Evolutionary conservation across 2,329 filamentous ascomycete genomes (phyloP), one percentile per base, ranked within the genome.

Genomic region (Hymenoscyphus fraxineus): DNA sequence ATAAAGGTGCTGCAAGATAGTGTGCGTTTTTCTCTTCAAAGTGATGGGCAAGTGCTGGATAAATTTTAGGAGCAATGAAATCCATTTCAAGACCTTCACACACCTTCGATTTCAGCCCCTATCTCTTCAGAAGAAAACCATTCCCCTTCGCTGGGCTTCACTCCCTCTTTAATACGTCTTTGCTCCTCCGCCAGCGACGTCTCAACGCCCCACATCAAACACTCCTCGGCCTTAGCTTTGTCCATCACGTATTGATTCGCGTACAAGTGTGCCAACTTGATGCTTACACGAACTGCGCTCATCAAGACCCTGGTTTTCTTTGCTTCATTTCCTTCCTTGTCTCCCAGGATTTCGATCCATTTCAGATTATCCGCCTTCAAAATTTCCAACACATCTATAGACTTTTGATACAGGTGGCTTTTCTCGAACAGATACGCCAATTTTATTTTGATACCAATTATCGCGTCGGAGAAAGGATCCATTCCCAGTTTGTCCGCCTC

Each of bases 391-490:
- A 97, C 87, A 59, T 91, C 85, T 64, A 91, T 88, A 0, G 93
- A 87, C 64, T 88, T 85, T 27, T 85, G 81, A 73, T 88, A 88
- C 71, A 89, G 85, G 39, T 88, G 83, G 16, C 91, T 85, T 73
- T 89, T 88, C 77, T 97, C 92, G 67, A 97, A 82, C 82, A 96
- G 87, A 10, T 84, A 83, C 1, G 92, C 88, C 9, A 96, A 82
- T 74, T 93, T 88, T 60, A 98, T 88, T 73, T 93, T 92, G 61
- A 98, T 88, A 9, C 95, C 95, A 70, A 97, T 83, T 40, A 97
- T 88, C 75, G 97, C 93, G 71, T 97, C 91, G 3, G 91, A 93
- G 75, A 93, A 96, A 0, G 91, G 92, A 74, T 98, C 92, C 80
- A 99, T 85, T 0, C 88, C 87, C 60, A 90, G 74, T 72, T 92